Conservation (phyloP, 1,284 basidiomycete species). For the Austroboletus novae-zelandiae region DNA sequence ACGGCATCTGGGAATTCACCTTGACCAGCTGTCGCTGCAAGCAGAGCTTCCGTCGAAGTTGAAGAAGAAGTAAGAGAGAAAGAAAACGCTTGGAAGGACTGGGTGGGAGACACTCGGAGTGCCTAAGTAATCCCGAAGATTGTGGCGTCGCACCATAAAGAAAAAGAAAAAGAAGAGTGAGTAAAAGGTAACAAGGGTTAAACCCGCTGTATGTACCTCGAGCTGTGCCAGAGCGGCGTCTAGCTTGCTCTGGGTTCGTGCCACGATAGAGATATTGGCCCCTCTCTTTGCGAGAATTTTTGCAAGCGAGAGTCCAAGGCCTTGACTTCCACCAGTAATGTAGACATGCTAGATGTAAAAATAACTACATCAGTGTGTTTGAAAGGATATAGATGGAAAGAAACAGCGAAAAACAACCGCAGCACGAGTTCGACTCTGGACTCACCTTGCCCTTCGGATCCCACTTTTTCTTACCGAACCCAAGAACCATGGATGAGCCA, state of each 20-base stretch:
- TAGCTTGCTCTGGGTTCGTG: slow-evolving; percentile 57
- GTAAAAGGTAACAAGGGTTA: not conserved
- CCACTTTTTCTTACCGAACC: slow-evolving; percentile 29
- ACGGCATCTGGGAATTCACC: slow-evolving; percentile 58
- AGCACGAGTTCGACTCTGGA: not conserved
- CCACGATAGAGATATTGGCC: slow-evolving; percentile 72
- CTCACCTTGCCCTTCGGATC: slow-evolving; percentile 30
- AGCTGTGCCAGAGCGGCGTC: slow-evolving; percentile 50
- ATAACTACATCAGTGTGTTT: not conserved
- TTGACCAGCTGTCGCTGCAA: slow-evolving; percentile 44
- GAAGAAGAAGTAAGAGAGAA: slow-evolving; percentile 49
- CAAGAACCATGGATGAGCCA: slow-evolving; percentile 22
- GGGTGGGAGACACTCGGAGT: slow-evolving; percentile 40
- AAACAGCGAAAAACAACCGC: not conserved
- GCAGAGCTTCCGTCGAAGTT: slow-evolving; percentile 48
- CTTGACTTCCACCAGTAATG: slow-evolving; percentile 39
- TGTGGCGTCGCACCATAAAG: no score
- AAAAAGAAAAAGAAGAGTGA: not conserved
- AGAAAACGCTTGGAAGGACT: slow-evolving; percentile 51
- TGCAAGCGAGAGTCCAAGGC: slow-evolving; percentile 68
- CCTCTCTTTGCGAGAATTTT: slow-evolving; percentile 57
- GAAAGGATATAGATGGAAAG: not conserved
- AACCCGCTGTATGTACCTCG: slow-evolving; percentile 43
- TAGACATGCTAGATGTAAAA: slow-evolving; percentile 26
- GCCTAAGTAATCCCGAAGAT: slow-evolving; percentile 17